Base-by-base conservation (phyloP, 2,329 filamentous ascomycete genomes). In the Exophiala sideris region DNA sequence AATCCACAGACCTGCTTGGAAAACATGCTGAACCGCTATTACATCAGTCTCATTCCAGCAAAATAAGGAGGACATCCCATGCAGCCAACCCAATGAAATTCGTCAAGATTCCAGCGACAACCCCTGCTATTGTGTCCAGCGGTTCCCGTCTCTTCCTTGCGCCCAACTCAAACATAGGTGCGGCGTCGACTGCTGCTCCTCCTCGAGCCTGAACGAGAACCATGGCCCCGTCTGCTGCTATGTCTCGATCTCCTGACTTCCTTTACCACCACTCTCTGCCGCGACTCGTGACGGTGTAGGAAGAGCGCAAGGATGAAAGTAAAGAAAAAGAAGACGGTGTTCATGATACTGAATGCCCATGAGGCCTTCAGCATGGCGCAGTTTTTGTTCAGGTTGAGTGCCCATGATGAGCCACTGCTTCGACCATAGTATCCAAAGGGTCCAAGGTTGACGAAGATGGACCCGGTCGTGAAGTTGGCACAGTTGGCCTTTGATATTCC, bases 361-460 rank as follows among this genome's bases (percentile, higher is more conserved):
- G 79, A 81, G 1, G 91, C 87, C 81, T 96, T 97, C 67, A 96
- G 82, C 89, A 96, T 94, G 46, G 87, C 82, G 73, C 92, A 97
- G 4, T 84, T 83, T 78, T 92, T 92, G 71, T 89, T 79, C 35
- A 85, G 71, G 49, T 79, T 71, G 38, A 85, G 67, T 39, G 78
- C 70, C 54, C 83, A 73, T 7, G 65, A 65, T 52, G 72, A 78
- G 48, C 72, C 73, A 29, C 72, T 74, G 33, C 71, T 62, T 6
- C 64, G 58, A 11, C 76, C 76, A 40, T 81, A 81, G 59, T 72
- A 76, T 29, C 82, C 80, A 58, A 89, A 81, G 10, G 80, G 75
- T 10, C 86, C 86, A 40, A 91, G 76, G 45, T 78, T 77, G 49
- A 81, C 68, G 63, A 79, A 79, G 70, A 83, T 84, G 18, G 72